Evolutionary conservation across 495 filamentous ascomycete genomes (phyloP), one percentile per base, ranked within the genome.

Genomic region (Hypoxylon cercidicola): DNA sequence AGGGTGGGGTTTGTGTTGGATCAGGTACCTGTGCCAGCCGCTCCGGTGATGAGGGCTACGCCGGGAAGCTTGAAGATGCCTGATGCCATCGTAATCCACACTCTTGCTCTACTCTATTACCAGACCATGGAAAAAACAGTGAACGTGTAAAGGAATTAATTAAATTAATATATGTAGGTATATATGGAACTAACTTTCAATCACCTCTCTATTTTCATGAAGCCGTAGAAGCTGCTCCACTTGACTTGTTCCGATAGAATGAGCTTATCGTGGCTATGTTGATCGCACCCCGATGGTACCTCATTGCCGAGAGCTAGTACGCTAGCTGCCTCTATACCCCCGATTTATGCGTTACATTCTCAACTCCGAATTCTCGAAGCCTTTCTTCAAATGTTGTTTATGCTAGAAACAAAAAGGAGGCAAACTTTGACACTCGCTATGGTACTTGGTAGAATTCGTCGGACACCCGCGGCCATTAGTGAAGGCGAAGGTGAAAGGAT

Each of bases 21-120:
- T 21, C 16, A 25, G 15, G 16, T 43, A 66, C 66, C 66, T 60
- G 67, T 66, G 25, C 67, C 67, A 30, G 47, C 67, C 4, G 67
- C 67, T 18, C 67, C 67, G 4, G 67, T 70, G 64, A 70, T 66
- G 25, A 70, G 30, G n/a, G 47, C 53, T 21, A 70, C 67, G 20
- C 67, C 67, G 8, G 67, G 63, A n/a, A 73, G 61, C 13, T 57
- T 61, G 62, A 66, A 70, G 11, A 58, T 23, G 19, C 43, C 57
- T 8, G 55, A 60, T 52, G 66, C 49, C 66, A 65, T 69, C 11
- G 12, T 45, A 8, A 23, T 44, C 12, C 30, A 32, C 30, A 32
- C 23, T 2, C 23, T 25, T 25, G 13, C 15, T 16, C 37, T 1
- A 13, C 15, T 16, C 37, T 1, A 13, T 3, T 20, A 39, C 25